Base-by-base conservation (phyloP, 1,139 yeast genomes). In the Spathaspora sp. region DNA sequence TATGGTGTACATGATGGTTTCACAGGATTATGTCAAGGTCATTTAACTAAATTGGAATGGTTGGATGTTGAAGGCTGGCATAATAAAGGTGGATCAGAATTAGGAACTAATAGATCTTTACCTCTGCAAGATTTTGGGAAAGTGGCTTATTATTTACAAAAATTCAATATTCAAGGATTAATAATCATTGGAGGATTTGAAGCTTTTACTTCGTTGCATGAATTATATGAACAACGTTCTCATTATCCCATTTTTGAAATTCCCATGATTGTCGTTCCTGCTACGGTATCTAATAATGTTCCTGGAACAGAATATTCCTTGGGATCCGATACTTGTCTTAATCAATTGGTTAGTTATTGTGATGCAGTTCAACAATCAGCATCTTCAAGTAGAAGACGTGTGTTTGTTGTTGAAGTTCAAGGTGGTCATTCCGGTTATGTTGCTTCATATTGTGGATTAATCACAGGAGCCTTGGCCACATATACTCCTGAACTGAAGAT, bases 241-340 rank as follows among this genome's bases (percentile, higher is more conserved):
- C 76, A 81, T 49, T 93, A 89, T 66, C 96, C 98, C 20, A 85
- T 95, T 16, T 89, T 93, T 74, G 82, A 91, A 62, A 89, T 93
- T 56, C 99, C 99, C 51, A 86, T 90, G 86, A 87, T 88, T 43
- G 86, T 90, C 53, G 76, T 93, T 48, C 98, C 99, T 15, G 96
- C 98, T 15, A 93, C 98, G 7, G 87, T 93, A 53, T 89, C 97
- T n/a, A 93, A 93, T 67, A 93, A 93, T 59, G 98, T 93, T 44
- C 99, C 99, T 11, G 99, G 98, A 49, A 85, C 97, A 2, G 97
- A 93, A 68, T 90, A 89, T 67, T 89, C 97, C 0, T 72, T 93
- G 46, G 99, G 99, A 50, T 74, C 93, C 29, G 98, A 93, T 61
- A 93, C 99, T 7, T 91, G 98, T 72, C 74, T 93, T 70, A 93